Percentiles rank a stretch among this genome's conserved stretches.
Conservation (phyloP, 2,329 filamentous ascomycete genomes). For the Aspergillus intermedius region DNA sequence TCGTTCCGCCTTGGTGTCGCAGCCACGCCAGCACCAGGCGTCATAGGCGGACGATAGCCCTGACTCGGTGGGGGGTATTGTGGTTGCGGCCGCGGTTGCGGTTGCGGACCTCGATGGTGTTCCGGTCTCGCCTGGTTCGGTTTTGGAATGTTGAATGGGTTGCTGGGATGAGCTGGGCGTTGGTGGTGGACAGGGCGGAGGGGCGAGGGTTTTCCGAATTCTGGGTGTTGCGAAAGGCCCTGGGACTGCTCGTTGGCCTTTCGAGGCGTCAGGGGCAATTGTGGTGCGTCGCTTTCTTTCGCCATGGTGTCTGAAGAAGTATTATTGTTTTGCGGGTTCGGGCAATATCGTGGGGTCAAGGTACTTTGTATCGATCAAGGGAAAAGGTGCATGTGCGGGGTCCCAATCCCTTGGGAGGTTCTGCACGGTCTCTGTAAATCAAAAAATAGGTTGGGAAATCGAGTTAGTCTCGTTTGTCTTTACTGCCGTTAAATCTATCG, state of each 20-base stretch:
- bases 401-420: too few species aligned
- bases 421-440: too few species aligned
- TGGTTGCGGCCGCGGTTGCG: constrained; percentile 14
- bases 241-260: constrained; percentile 30
- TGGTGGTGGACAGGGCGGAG: constrained; percentile 42
- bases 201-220: constrained; percentile 56
- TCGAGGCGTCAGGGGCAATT: constrained; percentile 28
- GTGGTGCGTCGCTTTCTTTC: constrained; percentile 44
- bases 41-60: constrained; percentile 12
- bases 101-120: constrained; percentile 36
- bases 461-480: too few species aligned
- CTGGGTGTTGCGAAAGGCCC: constrained; percentile 36
- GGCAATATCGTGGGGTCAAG: background rate
- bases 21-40: constrained; percentile 11
- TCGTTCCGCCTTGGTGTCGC: constrained; percentile 22
- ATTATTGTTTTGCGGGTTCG: too few species aligned
- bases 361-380: background rate
- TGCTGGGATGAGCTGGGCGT: constrained; percentile 24
- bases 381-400: too few species aligned
- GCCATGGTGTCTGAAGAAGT: constrained; percentile 38
- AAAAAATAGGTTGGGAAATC: too few species aligned
- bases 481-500: too few species aligned
- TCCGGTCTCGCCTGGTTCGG: constrained; percentile 44
- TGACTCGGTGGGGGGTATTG: constrained; percentile 13
- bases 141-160: constrained; percentile 49